Base-by-base conservation (phyloP, 2,329 filamentous ascomycete species). In the Verticillium alfalfae region DNA sequence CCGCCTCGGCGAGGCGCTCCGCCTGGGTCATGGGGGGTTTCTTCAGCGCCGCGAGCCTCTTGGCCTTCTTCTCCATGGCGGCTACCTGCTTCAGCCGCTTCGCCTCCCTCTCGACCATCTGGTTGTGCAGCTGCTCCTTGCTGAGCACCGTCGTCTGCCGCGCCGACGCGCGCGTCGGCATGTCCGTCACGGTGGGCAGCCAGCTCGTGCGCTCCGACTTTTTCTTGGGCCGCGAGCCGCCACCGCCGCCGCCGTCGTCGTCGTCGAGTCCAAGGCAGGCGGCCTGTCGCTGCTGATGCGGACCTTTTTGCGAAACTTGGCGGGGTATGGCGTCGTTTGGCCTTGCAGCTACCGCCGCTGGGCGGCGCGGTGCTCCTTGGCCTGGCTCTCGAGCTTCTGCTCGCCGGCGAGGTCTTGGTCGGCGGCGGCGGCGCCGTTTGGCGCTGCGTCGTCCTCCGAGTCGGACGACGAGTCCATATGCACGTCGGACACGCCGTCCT, bases 391-490 rank as follows among this genome's bases (percentile, higher is more conserved):
- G 60, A 99, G 75, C 75, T 96, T 92, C 69, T 88, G 90, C 76
- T 99, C 95, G 38, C 95, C 95, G 61, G 92, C 91, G 5, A 95
- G 74, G 52, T 96, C 92, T 5, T 31, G 26, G 66, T 95, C 83
- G 34, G 71, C 73, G 60, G 71, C 73, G 60, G 75, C 76, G 13
- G n/a, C 45, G 41, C 77, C 75, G 62, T 89, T 81, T 59, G 87
- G 87, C 62, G 26, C 2, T 31, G 26, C 26, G 26, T 92, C 89
- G 63, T 96, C 92, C 57, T 95, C 92, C 56, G 93, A 90, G 66
- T 92, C 90, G 0, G 88, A 91, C 0, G 92, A 96, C 15, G 90
- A 93, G 69, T 96, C 92, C 79, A 97, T 89, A 56, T 91, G 88
- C 67, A 91, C 88, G 71, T 97, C 94, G 1, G 89, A 91, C 2